phyloP scores from a whole-genome alignment of 176 grass and related monocot species.

The Phoenix dactylifera region DNA sequence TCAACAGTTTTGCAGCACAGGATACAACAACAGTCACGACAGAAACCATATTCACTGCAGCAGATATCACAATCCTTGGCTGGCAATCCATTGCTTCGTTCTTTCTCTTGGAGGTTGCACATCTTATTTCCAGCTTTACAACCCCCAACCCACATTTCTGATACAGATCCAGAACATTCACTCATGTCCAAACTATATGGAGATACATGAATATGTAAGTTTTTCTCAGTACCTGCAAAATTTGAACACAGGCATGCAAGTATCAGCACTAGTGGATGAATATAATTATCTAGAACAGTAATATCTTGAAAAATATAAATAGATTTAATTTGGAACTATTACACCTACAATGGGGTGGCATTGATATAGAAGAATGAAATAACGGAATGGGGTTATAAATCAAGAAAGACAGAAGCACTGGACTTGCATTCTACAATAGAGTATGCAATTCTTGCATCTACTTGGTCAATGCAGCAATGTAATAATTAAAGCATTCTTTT shows the following conservation, averaged over 20 bases:
- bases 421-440: too few species aligned
- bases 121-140: conserved; percentile 71
- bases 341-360: too few species aligned
- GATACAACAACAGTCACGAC: conserved; percentile 85
- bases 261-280: too few species aligned
- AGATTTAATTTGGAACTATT: too few species aligned
- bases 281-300: too few species aligned
- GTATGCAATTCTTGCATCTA: too few species aligned
- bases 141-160: conserved; percentile 24
- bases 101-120: conserved; percentile 45
- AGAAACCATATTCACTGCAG: conserved; percentile 62
- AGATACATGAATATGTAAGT: conserved; percentile 7
- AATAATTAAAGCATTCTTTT: too few species aligned
- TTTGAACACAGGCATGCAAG: conserved; percentile 16
- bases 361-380: too few species aligned
- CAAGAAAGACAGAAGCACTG: too few species aligned
- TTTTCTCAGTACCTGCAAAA: conserved; percentile 26
- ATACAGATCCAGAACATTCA: conserved; percentile 20
- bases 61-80: conserved; percentile 62
- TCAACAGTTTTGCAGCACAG: conserved; percentile 61
- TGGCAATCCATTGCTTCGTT: conserved; percentile 32
- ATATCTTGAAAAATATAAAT: too few species aligned
- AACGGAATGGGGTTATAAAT: too few species aligned
- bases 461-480: too few species aligned
- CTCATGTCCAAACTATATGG: background rate